Base-by-base conservation (phyloP, 2,329 filamentous ascomycete species). In the Trichoderma sp. region DNA sequence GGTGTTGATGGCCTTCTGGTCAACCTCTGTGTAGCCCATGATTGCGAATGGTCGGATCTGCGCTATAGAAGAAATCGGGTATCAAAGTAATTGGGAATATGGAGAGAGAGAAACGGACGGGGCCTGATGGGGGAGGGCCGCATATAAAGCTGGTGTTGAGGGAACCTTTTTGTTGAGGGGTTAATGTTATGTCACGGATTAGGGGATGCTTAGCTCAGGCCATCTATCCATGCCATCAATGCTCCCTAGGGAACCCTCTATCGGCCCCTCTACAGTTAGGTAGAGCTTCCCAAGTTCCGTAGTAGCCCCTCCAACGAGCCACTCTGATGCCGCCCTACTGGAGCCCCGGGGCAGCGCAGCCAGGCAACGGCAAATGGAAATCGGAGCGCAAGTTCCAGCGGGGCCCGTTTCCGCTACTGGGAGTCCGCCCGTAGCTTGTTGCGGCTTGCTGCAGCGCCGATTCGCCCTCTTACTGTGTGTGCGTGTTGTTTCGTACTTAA, bases 1-100 rank as follows among this genome's bases (percentile, higher is more conserved):
- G 86, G 96, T 98, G 93, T 98, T 98, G 89, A 99, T 95, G 84
- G 95, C 94, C 87, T 95, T 91, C 90, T 93, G 89, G 86, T 99
- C 97, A 84, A 92, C 86, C 83, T 98, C 94, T 85, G 90, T 90
- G 91, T 94, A 98, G 86, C 92, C 92, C 96, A 98, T 98, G 86
- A 84, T 91, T 86, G 84, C 86, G 84, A 78, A 82, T 81, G 80
- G 45, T 68, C 71, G 53, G 41, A 66, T 64, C n/a, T 63, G 56
- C 82, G 76, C 78, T 75, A 69, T 75, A 77, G 60, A 75, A 75
- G 63, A 60, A 50, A 64, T 72, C 59, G 71, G 71, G 62, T 56
- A 66, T 66, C 59, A 63, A 62, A 21, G 50, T 31, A 66, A 65
- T 56, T 38, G 56, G 68, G 68, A 74, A 74, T 75, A 75, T 74